Base-by-base conservation (phyloP, 495 filamentous ascomycete genomes). In the Lentithecium fluviatile region DNA sequence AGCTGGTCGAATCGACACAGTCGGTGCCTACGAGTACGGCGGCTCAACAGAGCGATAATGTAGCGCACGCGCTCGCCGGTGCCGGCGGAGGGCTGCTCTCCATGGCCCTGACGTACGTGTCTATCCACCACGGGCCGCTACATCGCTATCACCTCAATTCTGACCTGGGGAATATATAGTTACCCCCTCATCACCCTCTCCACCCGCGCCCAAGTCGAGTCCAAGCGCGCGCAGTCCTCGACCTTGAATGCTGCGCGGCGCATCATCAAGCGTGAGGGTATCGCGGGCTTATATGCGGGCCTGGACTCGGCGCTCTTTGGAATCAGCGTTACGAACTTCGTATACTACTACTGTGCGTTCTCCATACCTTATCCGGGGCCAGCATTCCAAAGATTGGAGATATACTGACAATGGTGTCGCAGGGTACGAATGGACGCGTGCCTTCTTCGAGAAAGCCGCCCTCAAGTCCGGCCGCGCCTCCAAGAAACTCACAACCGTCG, bases 141-240 rank as follows among this genome's bases (percentile, higher is more conserved):
- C 13, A 21, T 20, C 15, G 54, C 46, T 46, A 24, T 6, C 6
- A 34, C 19, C 7, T 34, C 46, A 29, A 58, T 53, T 59, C 72
- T 52, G 67, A 57, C 68, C 56, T 62, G 52, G 67, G 45, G 15
- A n/a, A 26, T 53, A 52, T 50, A 26, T 61, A 93, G 90, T 53
- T 97, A 98, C 72, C 94, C 94, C 15, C 84, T 99, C 56, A 94
- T 99, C 65, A 99, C 94, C 10, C 87, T 99, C 54, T 99, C 94
- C 13, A 99, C 94, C 21, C 87, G 94, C 71, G 94, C 95, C 32
- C 94, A 99, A 75, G 91, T 99, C 71, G 94, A 99, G 74, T 96
- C 93, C 34, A 92, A 90, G 75, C 89, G 91, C 56, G 90, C 90
- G 46, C 84, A 95, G 49, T 88, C 90, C 7, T 82, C 85, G 47